A percentile compares a stretch with the other conserved stretches of the same genome.
Conservation (phyloP, 129 eudicot species). For the Gnaphalium uliginosum region DNA sequence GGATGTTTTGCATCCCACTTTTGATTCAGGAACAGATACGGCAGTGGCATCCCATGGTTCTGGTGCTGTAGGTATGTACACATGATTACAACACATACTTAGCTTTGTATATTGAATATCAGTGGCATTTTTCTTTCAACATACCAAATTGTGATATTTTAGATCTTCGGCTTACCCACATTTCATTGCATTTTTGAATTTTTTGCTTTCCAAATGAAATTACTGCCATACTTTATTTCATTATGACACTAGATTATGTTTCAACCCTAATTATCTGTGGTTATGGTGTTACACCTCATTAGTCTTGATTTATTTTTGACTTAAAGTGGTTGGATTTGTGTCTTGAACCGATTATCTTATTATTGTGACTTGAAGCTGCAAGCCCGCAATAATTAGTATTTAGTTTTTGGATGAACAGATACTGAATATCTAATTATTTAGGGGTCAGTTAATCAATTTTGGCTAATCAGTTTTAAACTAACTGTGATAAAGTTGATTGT, state of each 20-base stretch:
- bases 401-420: neutral
- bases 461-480: neutral
- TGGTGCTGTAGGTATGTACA: slow-evolving; percentile 46
- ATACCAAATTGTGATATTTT: neutral
- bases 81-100: no score
- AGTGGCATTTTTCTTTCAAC: neutral
- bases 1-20: slow-evolving; percentile 31
- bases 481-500: neutral
- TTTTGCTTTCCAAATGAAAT: neutral
- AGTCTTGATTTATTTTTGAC: no score
- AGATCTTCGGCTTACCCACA: neutral
- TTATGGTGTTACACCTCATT: neutral
- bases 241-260: neutral
- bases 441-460: neutral
- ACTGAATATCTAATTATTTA: no score
- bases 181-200: neutral
- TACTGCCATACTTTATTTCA: no score
- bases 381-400: neutral
- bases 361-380: neutral
- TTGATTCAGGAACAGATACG: slow-evolving; percentile 26
- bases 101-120: neutral
- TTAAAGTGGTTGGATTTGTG: neutral
- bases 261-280: neutral
- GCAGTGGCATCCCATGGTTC: slow-evolving; percentile 29
- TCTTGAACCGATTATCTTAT: neutral